Evolutionary conservation across 352 stramenopile genomes (phyloP).

Genomic region (Bremia lactucae): DNA sequence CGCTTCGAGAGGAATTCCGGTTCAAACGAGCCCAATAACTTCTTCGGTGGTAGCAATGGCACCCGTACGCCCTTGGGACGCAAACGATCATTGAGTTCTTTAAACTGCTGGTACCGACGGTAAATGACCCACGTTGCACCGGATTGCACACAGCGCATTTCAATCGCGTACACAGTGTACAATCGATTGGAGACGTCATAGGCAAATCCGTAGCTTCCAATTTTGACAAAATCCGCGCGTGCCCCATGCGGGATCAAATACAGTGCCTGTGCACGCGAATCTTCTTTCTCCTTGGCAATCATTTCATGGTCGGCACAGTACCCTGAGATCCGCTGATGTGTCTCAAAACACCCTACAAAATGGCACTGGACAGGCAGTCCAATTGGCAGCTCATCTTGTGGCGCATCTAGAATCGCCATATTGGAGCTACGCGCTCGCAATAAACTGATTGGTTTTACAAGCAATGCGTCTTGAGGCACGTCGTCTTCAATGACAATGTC

Average conservation of each 20-base stretch:
- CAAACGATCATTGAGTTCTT: slow-evolving; percentile 57
- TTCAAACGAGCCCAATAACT: slow-evolving; percentile 76
- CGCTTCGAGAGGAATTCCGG: slow-evolving; percentile 69
- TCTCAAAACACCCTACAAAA: slow-evolving; percentile 42
- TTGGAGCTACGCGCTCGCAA: slow-evolving; percentile 41
- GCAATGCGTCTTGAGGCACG: slow-evolving; percentile 5
- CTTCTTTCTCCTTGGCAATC: slow-evolving; percentile 69
- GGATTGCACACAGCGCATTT: slow-evolving; percentile 68
- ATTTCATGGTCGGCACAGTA: slow-evolving; percentile 75
- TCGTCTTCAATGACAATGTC: slow-evolving; percentile 73
- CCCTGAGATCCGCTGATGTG: slow-evolving; percentile 53
- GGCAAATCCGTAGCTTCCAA: slow-evolving; percentile 62
- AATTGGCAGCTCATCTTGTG: slow-evolving; percentile 29
- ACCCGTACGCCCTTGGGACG: slow-evolving; percentile 55
- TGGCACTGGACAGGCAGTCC: slow-evolving; percentile 35
- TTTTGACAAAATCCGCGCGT: slow-evolving; percentile 65
- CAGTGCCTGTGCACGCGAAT: slow-evolving; percentile 66
- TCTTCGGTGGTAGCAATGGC: slow-evolving; percentile 70
- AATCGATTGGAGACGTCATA: slow-evolving; percentile 63
- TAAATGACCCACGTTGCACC: slow-evolving; percentile 75
- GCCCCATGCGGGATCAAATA: slow-evolving; percentile 66
- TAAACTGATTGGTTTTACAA: neutral
- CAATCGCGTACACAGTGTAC: slow-evolving; percentile 72
- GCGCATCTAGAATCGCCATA: slow-evolving; percentile 27
- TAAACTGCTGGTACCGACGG: slow-evolving; percentile 79